Base-by-base conservation (phyloP, 2,329 filamentous ascomycete genomes). In the Aspergillus sp. region DNA sequence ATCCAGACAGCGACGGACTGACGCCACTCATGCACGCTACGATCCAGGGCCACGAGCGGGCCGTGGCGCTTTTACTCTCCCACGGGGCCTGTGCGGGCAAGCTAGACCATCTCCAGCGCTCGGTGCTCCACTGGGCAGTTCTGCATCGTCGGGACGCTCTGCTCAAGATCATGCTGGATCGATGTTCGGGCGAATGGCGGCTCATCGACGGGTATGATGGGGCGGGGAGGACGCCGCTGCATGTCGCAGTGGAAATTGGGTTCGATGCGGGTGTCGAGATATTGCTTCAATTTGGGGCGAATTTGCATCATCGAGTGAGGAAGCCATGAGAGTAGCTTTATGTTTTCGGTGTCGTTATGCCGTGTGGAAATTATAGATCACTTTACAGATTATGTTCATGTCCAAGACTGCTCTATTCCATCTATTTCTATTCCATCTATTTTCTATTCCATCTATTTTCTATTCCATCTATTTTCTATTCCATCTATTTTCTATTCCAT, bases 21-120 rank as follows among this genome's bases (percentile, higher is more conserved):
- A 55, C 52, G 24, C 52, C 52, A 47, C 47, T 55, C 16, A 47
- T 47, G 7, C 11, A 55, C 18, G 52, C 52, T n/a, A 55, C 39
- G 11, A 55, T 55, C 22, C 20, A 7, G 4, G 52, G 52, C 22
- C 29, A 16, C 39, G 39, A 55, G 47, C 36, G 47, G 14, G 39
- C 47, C 11, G 52, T 55, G 3, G 39, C 46, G 16, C 11, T 55
- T 22, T 14, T 55, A 18, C 29, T 55, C 4, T 55, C 39, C 1
- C 52, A 55, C 39, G 52, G 52, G n/a, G 52, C 52, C 16, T 9
- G 39, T 6, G 29, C 47, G 16, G 39, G 29, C 11, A 26, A 24
- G 11, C 12, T 47, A 12, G 52, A 55, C 39, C n/a, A 55, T 9
- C 18, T 47, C 36, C 36, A 47, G 22, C 36, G 24, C 36, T 55